Evolutionary conservation across 2,329 filamentous ascomycete genomes (phyloP).

Genomic region (Xylariaceae sp.): DNA sequence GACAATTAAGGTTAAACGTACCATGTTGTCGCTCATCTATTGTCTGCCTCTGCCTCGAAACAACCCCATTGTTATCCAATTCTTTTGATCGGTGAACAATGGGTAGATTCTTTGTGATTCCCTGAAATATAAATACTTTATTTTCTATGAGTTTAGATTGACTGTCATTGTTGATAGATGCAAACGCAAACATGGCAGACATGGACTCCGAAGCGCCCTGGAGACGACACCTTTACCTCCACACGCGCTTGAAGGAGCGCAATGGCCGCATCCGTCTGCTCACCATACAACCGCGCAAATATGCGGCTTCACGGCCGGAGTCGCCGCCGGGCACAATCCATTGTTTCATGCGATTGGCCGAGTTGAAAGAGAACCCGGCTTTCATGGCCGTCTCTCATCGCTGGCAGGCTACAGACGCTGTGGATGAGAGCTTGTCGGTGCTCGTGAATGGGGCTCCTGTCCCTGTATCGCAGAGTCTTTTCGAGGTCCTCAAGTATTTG

Average conservation of each 20-base stretch:
- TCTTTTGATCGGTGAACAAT: neutral
- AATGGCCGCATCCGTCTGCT: constrained; percentile 25
- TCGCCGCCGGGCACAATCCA: constrained; percentile 16
- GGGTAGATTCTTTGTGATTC: neutral
- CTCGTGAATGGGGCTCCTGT: constrained; percentile 21
- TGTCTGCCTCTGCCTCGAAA: neutral
- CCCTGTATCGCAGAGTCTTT: constrained; percentile 17
- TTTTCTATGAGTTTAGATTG: neutral
- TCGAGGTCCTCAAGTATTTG: constrained; percentile 11
- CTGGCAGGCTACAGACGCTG: constrained; percentile 13
- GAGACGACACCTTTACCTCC: constrained; percentile 24
- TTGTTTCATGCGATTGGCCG: constrained; percentile 22
- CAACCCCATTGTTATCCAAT: neutral
- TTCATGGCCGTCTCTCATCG: constrained; percentile 22
- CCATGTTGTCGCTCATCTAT: neutral
- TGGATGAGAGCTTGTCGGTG: constrained; percentile 15
- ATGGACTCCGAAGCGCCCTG: constrained; percentile 7
- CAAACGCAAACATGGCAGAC: constrained; percentile 6
- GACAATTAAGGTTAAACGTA: neutral
- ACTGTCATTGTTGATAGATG: neutral
- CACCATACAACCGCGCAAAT: constrained; percentile 23
- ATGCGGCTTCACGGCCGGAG: constrained; percentile 16
- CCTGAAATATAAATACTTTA: neutral
- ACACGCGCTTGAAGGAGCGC: constrained; percentile 20
- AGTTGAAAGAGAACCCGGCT: constrained; percentile 16